Evolutionary conservation across 1,284 basidiomycete genomes (phyloP), one percentile per base, ranked within the genome.

Genomic region (Rhodotorula sp.): DNA sequence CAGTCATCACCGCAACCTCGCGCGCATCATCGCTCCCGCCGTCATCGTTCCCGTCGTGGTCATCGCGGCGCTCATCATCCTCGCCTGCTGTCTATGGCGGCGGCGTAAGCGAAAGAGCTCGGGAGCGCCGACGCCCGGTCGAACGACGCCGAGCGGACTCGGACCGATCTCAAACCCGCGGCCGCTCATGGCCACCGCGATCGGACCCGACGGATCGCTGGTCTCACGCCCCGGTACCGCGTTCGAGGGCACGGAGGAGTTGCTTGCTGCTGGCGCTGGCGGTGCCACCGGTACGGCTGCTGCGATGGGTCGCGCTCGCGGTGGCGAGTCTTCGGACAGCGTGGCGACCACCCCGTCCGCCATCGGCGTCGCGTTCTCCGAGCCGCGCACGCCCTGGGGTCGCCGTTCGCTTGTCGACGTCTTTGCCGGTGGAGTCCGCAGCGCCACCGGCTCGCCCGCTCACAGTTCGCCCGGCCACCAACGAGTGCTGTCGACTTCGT

Each of bases 311-410:
- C n/a, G 61, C 49, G 16, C 48, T 45, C 28, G 31, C 43, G 26
- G 67, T 34, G 18, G 50, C 21, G n/a, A 18, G 19, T 70, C 73
- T 48, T 61, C 62, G 48, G 70, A 68, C 49, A 65, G 54, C 23
- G 58, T 75, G 34, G 71, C 52, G 15, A 72, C 73, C 23, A 72
- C 70, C 2, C 70, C 67, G 18, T 72, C 70, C 1, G 70, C 70
- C 7, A 74, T 74, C 61, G 73, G 73, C 15, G 73, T 74, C 10
- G 73, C 73, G 19, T 65, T 70, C 45, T 66, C 65, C 52, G 70
- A 74, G 61, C 73, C 73, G 4, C 52, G 73, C n/a, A 68, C 73
- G 5, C 62, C 62, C 45, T 74, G 73, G 73, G 73, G 73, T 1
- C 62, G 73, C 1, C 45, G 71, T 19, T 72, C 71, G 18, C 66